Conservation (phyloP, 2,329 filamentous ascomycete genomes). For the Nothopassalora personata region DNA sequence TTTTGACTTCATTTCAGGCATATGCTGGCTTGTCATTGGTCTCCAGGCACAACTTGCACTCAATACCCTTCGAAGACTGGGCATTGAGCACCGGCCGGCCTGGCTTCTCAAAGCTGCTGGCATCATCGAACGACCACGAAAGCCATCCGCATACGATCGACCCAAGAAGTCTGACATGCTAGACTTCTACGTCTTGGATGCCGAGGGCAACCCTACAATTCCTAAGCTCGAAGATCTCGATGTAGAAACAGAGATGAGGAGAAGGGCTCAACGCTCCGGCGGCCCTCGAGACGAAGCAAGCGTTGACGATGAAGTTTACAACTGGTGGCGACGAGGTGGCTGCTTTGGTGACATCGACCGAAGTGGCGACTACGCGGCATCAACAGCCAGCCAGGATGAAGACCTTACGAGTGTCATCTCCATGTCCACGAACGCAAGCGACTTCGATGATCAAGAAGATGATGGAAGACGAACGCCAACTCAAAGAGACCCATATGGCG, state of each 20-base stretch:
- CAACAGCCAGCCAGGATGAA: conserved; percentile 56
- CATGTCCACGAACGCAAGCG: conserved; percentile 46
- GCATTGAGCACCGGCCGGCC: conserved; percentile 56
- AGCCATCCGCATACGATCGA: conserved; percentile 17
- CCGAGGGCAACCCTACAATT: conserved; percentile 51
- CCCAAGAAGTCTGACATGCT: conserved; percentile 19
- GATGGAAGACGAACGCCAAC: conserved; percentile 67
- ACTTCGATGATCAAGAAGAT: conserved; percentile 42
- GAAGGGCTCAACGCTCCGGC: not conserved
- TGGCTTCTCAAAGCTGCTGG: conserved; percentile 57
- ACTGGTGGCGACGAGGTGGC: conserved; percentile 76
- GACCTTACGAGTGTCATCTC: conserved; percentile 81
- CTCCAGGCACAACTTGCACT: conserved; percentile 53
- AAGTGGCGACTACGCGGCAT: conserved; percentile 70
- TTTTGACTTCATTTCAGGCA: conserved; percentile 69
- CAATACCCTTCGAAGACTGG: conserved; percentile 52
- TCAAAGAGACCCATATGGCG: conserved; percentile 52
- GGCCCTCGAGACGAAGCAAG: conserved; percentile 31
- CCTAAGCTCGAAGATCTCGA: conserved; percentile 64
- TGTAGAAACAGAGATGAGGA: conserved; percentile 72
- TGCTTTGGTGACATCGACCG: conserved; percentile 79
- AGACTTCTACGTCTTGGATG: conserved; percentile 50
- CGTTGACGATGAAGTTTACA: conserved; percentile 66
- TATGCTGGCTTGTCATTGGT: conserved; percentile 60
- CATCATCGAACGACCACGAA: conserved; percentile 34